phyloP scores from a whole-genome alignment of 176 grass and related monocot genomes.

The Eleusine indica region DNA sequence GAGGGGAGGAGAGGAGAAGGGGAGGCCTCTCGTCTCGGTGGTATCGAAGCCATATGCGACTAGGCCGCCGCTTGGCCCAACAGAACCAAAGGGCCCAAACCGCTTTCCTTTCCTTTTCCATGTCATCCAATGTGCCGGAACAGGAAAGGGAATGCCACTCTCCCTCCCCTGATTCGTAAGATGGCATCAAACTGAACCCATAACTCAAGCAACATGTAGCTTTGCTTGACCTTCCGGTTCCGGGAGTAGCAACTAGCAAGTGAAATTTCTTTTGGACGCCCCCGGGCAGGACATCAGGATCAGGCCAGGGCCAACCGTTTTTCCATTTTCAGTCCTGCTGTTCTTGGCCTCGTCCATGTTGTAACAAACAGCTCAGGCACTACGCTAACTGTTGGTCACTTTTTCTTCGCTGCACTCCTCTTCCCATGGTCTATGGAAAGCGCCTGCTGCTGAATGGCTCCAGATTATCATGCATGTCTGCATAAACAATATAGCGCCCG shows the following conservation, averaged over 20 bases:
- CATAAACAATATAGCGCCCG: too few species aligned
- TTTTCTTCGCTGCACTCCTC: background rate
- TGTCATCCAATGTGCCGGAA: background rate
- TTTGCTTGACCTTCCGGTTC: background rate
- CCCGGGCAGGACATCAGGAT: background rate
- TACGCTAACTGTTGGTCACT: background rate
- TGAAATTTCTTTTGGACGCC: too few species aligned
- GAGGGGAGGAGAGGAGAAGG: background rate
- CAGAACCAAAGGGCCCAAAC: conserved; percentile 22
- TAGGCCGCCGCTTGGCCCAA: conserved; percentile 1
- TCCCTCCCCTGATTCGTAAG: background rate
- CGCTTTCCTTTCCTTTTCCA: background rate
- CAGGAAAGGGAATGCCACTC: background rate
- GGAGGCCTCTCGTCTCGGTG: conserved; percentile 24
- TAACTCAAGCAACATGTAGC: background rate
- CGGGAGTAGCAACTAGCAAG: too few species aligned
- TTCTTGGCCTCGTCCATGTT: too few species aligned
- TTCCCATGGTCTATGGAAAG: conserved; percentile 14
- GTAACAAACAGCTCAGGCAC: background rate
- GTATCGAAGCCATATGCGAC: conserved; percentile 24
- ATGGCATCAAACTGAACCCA: background rate
- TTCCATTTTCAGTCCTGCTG: too few species aligned
- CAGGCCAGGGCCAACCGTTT: too few species aligned
- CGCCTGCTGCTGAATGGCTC: too few species aligned
- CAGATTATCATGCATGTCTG: too few species aligned